Percentiles rank a stretch among this genome's conserved stretches.
phyloP scores from a whole-genome alignment of 2,329 filamentous ascomycete genomes.

The Teratosphaeria zuluensis region DNA sequence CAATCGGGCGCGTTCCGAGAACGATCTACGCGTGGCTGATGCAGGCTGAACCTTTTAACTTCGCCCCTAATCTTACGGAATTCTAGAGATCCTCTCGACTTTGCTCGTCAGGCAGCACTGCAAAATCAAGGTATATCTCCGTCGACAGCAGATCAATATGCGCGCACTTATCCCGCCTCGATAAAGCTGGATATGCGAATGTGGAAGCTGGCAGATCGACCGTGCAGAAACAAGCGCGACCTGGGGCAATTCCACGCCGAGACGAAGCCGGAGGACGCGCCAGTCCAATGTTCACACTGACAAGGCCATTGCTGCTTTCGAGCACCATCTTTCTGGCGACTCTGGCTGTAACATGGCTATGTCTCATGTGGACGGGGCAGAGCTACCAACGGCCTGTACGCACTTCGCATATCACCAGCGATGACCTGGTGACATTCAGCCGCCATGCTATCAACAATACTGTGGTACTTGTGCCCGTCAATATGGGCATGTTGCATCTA shows the following conservation, averaged over 20 bases:
- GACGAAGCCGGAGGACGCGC: neutral
- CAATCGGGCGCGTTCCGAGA: neutral
- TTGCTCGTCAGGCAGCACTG: no score
- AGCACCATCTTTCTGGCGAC: neutral
- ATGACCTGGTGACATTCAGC: neutral
- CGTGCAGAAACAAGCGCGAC: neutral
- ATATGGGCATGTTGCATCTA: constrained; percentile 9
- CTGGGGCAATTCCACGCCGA: neutral
- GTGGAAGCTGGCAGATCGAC: neutral
- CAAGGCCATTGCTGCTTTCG: neutral
- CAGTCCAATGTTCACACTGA: neutral
- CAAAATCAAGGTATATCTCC: neutral
- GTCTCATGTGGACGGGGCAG: neutral
- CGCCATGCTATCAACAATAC: constrained; percentile 1
- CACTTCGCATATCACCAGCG: neutral
- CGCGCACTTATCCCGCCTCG: neutral
- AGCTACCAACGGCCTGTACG: neutral
- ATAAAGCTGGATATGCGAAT: neutral
- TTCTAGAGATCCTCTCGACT: neutral
- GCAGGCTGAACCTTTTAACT: neutral
- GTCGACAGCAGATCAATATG: neutral
- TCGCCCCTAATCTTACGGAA: neutral
- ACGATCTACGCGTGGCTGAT: neutral
- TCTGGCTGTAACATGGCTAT: neutral
- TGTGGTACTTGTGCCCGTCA: constrained; percentile 6